phyloP scores from a whole-genome alignment of 2,329 filamentous ascomycete species.

The Didymella keratinophila region DNA sequence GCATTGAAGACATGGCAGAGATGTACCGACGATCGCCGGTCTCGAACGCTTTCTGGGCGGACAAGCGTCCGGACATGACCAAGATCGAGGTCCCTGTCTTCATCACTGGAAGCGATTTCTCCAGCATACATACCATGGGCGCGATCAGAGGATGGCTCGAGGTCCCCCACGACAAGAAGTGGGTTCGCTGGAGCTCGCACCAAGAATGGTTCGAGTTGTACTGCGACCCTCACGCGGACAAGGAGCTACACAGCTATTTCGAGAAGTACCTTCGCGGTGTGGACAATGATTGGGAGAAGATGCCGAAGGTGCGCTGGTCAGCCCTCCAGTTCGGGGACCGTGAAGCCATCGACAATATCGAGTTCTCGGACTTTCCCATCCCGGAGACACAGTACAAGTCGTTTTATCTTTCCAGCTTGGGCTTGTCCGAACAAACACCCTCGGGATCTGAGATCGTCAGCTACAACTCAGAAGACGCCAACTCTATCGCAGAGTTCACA shows the following conservation, averaged over 20 bases:
- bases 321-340: conserved; percentile 40
- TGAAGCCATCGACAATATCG: conserved; percentile 29
- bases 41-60: conserved; percentile 32
- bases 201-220: conserved; percentile 37
- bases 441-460: conserved; percentile 8
- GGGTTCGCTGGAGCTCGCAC: conserved; percentile 26
- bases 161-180: conserved; percentile 28
- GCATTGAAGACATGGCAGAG: conserved; percentile 51
- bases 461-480: conserved; percentile 30
- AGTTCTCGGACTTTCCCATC: conserved; percentile 26
- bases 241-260: conserved; percentile 51
- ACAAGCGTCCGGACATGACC: conserved; percentile 31
- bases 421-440: conserved; percentile 9
- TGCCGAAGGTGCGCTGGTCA: conserved; percentile 55
- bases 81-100: conserved; percentile 34
- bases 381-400: conserved; percentile 26
- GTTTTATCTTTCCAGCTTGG: conserved; percentile 21
- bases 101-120: conserved; percentile 28
- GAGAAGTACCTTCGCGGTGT: conserved; percentile 56
- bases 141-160: conserved; percentile 26
- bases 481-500: conserved; percentile 23
- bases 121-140: conserved; percentile 31
- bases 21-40: conserved; percentile 52
- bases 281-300: conserved; percentile 58
- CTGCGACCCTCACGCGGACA: conserved; percentile 16